A percentile compares a stretch with the other conserved stretches of the same genome.
Evolutionary conservation across 345 rosid genomes (phyloP).

Genomic region (Leavenworthia alabamica): DNA sequence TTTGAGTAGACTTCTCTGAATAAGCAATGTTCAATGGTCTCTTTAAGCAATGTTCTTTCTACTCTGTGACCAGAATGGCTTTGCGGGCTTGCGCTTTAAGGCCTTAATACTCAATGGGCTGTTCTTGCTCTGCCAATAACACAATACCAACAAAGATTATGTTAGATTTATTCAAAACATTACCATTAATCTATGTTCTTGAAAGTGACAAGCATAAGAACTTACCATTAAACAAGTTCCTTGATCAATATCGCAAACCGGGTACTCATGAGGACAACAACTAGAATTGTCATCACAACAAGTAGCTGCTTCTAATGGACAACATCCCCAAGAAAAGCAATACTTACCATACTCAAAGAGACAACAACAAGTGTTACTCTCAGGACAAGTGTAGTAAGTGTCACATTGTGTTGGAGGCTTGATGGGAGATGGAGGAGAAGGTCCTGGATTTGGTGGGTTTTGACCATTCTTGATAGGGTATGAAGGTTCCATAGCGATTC

Average conservation of each 20-base stretch:
- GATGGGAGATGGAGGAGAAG: constrained; percentile 94
- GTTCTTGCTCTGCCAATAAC: constrained; percentile 61
- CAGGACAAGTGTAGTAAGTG: constrained; percentile 60
- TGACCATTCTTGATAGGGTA: constrained; percentile 70
- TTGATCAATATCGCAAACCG: constrained; percentile 54
- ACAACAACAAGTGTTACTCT: constrained; percentile 85
- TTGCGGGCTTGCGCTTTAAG: constrained; percentile 65
- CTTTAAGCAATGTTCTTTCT: constrained; percentile 42
- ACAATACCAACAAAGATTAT: constrained; percentile 3
- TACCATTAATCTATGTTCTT: background rate
- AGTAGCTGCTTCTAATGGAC: constrained; percentile 82
- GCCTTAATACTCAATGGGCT: constrained; percentile 73
- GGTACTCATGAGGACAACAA: constrained; percentile 90
- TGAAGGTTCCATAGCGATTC: constrained; percentile 82
- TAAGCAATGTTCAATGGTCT: constrained; percentile 5
- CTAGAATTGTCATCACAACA: constrained; percentile 84
- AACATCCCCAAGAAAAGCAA: constrained; percentile 95
- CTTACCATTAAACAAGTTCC: constrained; percentile 78
- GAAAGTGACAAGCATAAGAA: background rate
- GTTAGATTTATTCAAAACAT: background rate
- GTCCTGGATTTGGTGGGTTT: constrained; percentile 96
- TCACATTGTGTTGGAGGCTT: constrained; percentile 78
- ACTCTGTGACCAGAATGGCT: constrained; percentile 54
- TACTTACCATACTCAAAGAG: constrained; percentile 46
- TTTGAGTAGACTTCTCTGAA: constrained; percentile 12